Percentiles rank a stretch among this genome's conserved stretches.
Conservation (phyloP, 495 filamentous ascomycete species). For the Tetracladium setigerum region DNA sequence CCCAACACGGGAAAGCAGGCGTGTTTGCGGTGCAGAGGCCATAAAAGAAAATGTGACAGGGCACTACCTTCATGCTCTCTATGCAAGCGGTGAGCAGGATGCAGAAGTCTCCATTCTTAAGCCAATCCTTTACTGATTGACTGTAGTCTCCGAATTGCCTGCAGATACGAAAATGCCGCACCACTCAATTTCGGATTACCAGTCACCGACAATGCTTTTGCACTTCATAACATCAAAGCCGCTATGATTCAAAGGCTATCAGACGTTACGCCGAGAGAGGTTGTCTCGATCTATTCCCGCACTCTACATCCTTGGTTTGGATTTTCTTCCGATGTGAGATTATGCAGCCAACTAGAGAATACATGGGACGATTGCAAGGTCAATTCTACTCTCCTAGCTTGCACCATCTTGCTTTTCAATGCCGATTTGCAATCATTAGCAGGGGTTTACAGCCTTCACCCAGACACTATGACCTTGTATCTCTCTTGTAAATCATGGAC, state of each 20-base stretch:
- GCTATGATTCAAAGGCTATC: conserved; percentile 8
- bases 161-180: too few species aligned
- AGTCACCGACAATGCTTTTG: too few species aligned
- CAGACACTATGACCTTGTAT: conserved; percentile 9
- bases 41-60: too few species aligned
- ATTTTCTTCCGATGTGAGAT: conserved; percentile 1
- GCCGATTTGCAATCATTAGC: not conserved
- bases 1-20: too few species aligned
- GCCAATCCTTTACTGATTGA: too few species aligned
- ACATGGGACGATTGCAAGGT: conserved; percentile 6
- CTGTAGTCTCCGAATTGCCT: too few species aligned
- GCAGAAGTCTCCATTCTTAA: too few species aligned
- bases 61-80: too few species aligned
- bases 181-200: too few species aligned
- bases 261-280: conserved; percentile 2
- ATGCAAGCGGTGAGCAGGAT: too few species aligned
- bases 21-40: too few species aligned
- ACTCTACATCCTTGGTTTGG: conserved; percentile 11
- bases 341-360: not conserved
- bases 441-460: conserved; percentile 3
- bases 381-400: conserved; percentile 4
- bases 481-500: conserved; percentile 5
- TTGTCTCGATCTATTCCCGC: conserved; percentile 5
- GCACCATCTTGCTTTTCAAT: conserved; percentile 7
- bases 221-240: conserved; percentile 11